Base-by-base conservation (phyloP, 306 rosid genomes). In the Quercus suber region DNA sequence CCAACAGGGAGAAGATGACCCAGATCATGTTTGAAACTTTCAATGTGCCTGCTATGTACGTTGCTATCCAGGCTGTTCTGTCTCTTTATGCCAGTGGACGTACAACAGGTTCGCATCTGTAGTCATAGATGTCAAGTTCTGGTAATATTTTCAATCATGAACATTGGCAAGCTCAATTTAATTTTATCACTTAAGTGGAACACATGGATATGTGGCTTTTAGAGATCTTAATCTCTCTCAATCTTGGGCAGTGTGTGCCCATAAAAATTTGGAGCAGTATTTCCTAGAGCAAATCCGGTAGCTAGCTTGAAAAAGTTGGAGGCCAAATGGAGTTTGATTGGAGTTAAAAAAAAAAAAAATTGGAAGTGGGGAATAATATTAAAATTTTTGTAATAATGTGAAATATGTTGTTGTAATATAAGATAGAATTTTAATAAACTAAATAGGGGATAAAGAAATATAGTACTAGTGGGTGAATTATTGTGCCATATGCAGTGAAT, bases 1-100 rank as follows among this genome's bases (percentile, higher is more conserved):
- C 93, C 73, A 89, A 89, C 80, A 89, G 93, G 84, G 93, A 89
- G 86, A 89, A 89, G 93, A 87, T 89, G 93, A 89, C 93, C 57
- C 93, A 89, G 76, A 89, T 89, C 72, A 89, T 89, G 91, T 88
- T 88, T 53, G 91, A 88, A 77, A 88, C 91, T 27, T 88, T 88
- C 83, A 86, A 88, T 71, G 91, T 88, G 71, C 91, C 91, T 58
- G 91, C 91, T 20, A 88, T 86, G 89, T 88, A 86, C 77, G 91
- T 88, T 71, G 91, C 91, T 14, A 88, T 88, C 21, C 91, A 88
- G 82, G 91, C 91, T 3, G 91, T 88, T 68, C 64, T 90, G 79
- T 90, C 93, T 71, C 80, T 90, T 61, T 90, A 90, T 79, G 93
- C 93, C 73, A 90, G 93, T 84, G 93, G 93, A 55, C 91, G 93